Evolutionary conservation across 2,329 filamentous ascomycete genomes (phyloP), one percentile per base, ranked within the genome.

Genomic region (Colletotrichum horii): DNA sequence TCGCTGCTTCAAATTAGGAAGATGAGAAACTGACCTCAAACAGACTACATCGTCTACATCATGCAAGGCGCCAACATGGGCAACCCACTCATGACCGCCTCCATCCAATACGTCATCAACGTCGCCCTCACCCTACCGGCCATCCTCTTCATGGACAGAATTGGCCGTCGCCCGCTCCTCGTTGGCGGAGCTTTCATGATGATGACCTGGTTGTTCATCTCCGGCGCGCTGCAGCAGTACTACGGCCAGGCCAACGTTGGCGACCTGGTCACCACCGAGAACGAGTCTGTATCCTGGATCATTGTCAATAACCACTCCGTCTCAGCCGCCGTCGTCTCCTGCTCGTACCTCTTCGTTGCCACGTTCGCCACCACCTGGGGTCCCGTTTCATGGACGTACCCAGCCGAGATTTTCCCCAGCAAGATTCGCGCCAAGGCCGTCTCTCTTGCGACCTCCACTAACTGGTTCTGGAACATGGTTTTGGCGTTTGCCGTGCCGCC

Each of bases 81-180:
- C 3, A 88, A 89, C 19, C 88, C 90, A 5, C 86, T 93, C 9
- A 84, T 91, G n/a, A 91, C 91, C 2, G 89, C 91, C 0, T 89
- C 89, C 0, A 91, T 93, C 26, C 90, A 93, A 79, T 93, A 93
- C 79, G 87, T 93, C 73, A 91, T 93, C 82, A 93, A 93, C 79
- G 90, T 93, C 0, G 84, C 85, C 19, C 84, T 92, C 76, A 93
- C 92, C 0, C 82, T 92, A 3, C 90, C 91, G 0, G 91, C 91
- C 16, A 91, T 93, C 36, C 71, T 92, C 14, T 92, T 88, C 80
- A 87, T 93, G 62, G 92, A 93, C 81, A 87, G 84, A 76, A 86
- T 89, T 78, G 91, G 91, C 56, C 90, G 92, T 11, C 89, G 92
- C 1, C 88, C 88, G 0, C 85, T 90, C 0, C 84, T 93, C 12